Evolutionary conservation across 202 grass and related monocot species (phyloP), one percentile per base, ranked within the genome.

Genomic region (Zoysia matrella): DNA sequence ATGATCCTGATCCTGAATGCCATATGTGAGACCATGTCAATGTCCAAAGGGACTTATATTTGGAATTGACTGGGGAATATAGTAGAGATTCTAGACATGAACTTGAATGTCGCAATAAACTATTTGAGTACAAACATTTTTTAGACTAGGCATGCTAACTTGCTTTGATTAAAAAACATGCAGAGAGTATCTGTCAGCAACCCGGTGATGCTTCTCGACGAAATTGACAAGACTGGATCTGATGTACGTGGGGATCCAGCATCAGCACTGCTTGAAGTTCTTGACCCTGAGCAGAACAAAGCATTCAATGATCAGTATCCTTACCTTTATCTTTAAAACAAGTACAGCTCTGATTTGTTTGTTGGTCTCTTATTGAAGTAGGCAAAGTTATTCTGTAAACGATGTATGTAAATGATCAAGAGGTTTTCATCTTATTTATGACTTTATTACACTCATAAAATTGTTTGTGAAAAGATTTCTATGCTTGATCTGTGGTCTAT

Each of bases 141-240:
- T 11, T 44, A 52, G 64, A 11, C 11, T 46, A 55, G 78, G 2
- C 66, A 76, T 89, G 22, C 45, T 85, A 48, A 57, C 47, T 87
- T 65, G 53, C 56, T 65, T 55, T 30, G 41, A 47, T 65, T 58
- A 62, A 68, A 69, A 61, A 74, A 56, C 83, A 57, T 88, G 82
- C 91, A 99, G 96, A 96, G 91, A 86, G 96, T 95, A 80, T 92
- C 89, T 81, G 96, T 99, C 73, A 92, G 72, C 78, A 99, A 99
- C 83, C 96, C 96, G 61, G 91, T 99, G 70, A 99, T 99, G 91
- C 91, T 99, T 82, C 91, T 99, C 74, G 96, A 99, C 36, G 96
- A 99, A 89, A 92, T 99, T 81, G 96, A 99, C 83, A 99, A 99
- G 83, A 99, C 96, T 54, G 96, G 96, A 87, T 99, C 96, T 74